Percentiles rank a stretch among this genome's conserved stretches.
phyloP scores from a whole-genome alignment of 176 grass and related monocot genomes.

The Rhynchospora pubera region DNA sequence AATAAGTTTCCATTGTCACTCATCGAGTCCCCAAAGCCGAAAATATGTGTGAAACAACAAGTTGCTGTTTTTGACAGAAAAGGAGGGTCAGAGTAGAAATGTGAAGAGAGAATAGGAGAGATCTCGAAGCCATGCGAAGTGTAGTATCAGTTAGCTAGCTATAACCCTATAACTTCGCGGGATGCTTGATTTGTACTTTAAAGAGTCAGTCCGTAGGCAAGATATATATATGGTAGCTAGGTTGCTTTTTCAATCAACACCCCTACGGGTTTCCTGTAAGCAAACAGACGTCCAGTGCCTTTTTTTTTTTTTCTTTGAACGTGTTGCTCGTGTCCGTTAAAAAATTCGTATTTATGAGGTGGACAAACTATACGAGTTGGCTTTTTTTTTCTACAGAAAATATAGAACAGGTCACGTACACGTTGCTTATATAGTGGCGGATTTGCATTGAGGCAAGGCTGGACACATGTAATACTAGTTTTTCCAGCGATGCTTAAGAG shows the following conservation, averaged over 20 bases:
- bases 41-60: constrained; percentile 63
- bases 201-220: neutral
- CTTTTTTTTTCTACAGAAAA: no score
- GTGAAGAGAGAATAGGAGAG: neutral
- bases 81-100: constrained; percentile 1
- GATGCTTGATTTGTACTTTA: neutral
- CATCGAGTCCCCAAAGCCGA: constrained; percentile 83
- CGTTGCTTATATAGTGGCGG: no score
- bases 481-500: no score
- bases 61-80: neutral
- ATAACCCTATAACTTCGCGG: neutral
- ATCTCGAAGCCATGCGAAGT: neutral
- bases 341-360: no score
- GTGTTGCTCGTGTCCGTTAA: no score
- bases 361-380: no score
- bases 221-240: neutral
- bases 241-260: neutral
- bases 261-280: neutral
- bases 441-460: no score
- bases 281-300: neutral
- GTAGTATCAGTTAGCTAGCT: neutral
- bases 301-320: neutral
- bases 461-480: no score
- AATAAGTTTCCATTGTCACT: constrained; percentile 79
- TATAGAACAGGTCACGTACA: no score